Percentiles rank a stretch among this genome's conserved stretches.
Evolutionary conservation across 768 basidiomycete species (phyloP).

Genomic region (Suillus plorans): DNA sequence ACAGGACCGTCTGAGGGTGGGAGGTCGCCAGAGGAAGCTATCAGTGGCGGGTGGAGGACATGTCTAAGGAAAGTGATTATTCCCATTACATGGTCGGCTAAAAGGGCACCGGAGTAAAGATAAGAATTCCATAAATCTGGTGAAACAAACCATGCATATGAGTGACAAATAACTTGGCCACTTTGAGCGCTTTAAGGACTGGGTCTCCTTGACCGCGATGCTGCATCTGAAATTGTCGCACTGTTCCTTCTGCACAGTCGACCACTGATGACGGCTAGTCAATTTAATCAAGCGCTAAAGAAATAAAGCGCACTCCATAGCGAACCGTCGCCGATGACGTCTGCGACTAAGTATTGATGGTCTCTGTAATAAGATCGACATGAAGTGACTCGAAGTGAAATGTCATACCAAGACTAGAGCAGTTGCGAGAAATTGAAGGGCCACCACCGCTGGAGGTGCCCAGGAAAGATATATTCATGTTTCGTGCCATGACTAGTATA

Average conservation of each 20-base stretch:
- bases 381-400: not conserved
- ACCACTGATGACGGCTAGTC: conserved; percentile 51
- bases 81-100: conserved; percentile 77
- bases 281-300: conserved; percentile 1
- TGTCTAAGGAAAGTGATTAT: conserved; percentile 65
- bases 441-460: conserved; percentile 80
- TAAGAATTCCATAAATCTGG: not conserved
- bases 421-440: conserved; percentile 69
- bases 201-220: conserved; percentile 34
- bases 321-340: conserved; percentile 50
- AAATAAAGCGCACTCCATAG: conserved; percentile 60
- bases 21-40: conserved; percentile 14
- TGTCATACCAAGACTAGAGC: conserved; percentile 55
- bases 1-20: conserved; percentile 15
- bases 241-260: conserved; percentile 82
- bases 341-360: conserved; percentile 42
- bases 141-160: conserved; percentile 71
- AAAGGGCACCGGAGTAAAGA: conserved; percentile 1
- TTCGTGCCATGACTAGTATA: conserved; percentile 33
- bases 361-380: conserved; percentile 9
- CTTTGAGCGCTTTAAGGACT: conserved; percentile 42
- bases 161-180: conserved; percentile 77
- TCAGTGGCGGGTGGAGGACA: conserved; percentile 48
- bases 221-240: conserved; percentile 63
- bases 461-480: conserved; percentile 66